These are phyloP conservation scores for Globisporangium yorkense DNA, from an alignment of 352 stramenopile genomes.

Conservation along the genomic window DNA sequence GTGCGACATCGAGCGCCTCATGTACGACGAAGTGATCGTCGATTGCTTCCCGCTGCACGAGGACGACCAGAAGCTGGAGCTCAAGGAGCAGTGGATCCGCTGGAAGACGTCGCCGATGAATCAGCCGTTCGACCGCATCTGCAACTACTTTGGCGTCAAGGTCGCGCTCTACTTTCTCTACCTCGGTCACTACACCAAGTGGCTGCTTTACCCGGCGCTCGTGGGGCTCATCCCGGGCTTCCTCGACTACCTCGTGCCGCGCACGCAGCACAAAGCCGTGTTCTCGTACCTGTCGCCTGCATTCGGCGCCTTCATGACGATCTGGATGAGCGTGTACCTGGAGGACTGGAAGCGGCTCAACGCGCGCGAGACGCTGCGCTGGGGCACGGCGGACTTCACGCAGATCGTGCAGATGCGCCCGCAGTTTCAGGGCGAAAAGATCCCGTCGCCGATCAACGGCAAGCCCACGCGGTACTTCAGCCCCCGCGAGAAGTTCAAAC, in stretches of 20 bases:
- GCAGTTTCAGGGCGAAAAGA: constrained; percentile 69
- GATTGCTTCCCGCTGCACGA: constrained; percentile 79
- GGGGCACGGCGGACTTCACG: constrained; percentile 20
- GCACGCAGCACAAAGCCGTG: constrained; percentile 42
- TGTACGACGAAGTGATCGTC: constrained; percentile 72
- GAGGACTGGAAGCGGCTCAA: constrained; percentile 50
- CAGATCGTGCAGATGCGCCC: constrained; percentile 62
- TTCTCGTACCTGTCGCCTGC: constrained; percentile 72
- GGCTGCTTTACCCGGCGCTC: constrained; percentile 92
- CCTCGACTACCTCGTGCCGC: constrained; percentile 45
- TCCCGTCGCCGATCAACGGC: constrained; percentile 70
- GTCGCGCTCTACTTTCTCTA: constrained; percentile 98
- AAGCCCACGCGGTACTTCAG: constrained; percentile 59
- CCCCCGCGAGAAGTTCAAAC: constrained; percentile 60
- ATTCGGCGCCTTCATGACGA: constrained; percentile 84
- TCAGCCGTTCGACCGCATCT: constrained; percentile 76
- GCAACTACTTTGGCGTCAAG: constrained; percentile 86
- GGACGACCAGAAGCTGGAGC: constrained; percentile 47
- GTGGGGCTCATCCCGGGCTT: constrained; percentile 89
- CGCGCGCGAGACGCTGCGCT: constrained; percentile 58
- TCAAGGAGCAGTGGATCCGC: constrained; percentile 64
- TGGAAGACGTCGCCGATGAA: constrained; percentile 67
- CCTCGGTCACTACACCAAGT: constrained; percentile 94
- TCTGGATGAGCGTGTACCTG: constrained; percentile 89
- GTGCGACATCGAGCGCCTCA: constrained; percentile 65